These are phyloP conservation scores for Metschnikowia drakensbergensis DNA, from an alignment of 805 yeast species.

Conservation along the genomic window DNA sequence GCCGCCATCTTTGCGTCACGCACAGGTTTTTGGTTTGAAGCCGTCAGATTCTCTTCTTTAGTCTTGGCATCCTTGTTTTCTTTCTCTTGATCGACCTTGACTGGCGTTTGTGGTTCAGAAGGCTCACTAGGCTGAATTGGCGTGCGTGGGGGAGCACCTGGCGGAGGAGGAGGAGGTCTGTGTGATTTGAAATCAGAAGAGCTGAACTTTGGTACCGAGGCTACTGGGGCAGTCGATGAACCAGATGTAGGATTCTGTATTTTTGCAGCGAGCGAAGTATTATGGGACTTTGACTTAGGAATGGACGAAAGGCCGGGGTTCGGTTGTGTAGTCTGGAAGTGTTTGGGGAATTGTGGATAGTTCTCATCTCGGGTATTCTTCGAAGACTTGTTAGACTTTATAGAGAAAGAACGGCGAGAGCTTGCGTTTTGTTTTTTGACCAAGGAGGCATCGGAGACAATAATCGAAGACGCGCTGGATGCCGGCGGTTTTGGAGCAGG, in stretches of 20 bases:
- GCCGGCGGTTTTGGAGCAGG: slow-evolving; percentile 63
- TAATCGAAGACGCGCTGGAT: background rate
- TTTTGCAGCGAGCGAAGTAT: slow-evolving; percentile 32
- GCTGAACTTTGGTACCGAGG: slow-evolving; percentile 27
- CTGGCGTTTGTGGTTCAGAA: slow-evolving; percentile 1
- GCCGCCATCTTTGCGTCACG: slow-evolving; percentile 54
- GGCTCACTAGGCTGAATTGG: background rate
- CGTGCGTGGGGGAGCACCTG: slow-evolving; percentile 12
- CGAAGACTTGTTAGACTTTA: slow-evolving; percentile 33
- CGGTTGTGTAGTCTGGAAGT: background rate
- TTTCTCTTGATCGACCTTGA: slow-evolving; percentile 11
- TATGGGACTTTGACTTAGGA: slow-evolving; percentile 43
- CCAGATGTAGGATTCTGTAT: slow-evolving; percentile 20
- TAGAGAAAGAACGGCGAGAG: slow-evolving; percentile 29
- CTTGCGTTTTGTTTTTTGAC: background rate
- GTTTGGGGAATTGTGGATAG: slow-evolving; percentile 19
- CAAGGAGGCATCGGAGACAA: background rate
- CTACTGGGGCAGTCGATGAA: slow-evolving; percentile 38
- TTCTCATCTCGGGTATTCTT: slow-evolving; percentile 13
- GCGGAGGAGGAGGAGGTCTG: slow-evolving; percentile 45
- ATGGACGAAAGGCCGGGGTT: slow-evolving; percentile 10
- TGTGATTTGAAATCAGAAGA: slow-evolving; percentile 30
- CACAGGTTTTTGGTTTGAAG: slow-evolving; percentile 31
- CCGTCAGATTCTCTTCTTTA: slow-evolving; percentile 8
- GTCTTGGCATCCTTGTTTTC: slow-evolving; percentile 11